Conservation (phyloP, 768 basidiomycete species). For the Hirschioporus abietinus region DNA sequence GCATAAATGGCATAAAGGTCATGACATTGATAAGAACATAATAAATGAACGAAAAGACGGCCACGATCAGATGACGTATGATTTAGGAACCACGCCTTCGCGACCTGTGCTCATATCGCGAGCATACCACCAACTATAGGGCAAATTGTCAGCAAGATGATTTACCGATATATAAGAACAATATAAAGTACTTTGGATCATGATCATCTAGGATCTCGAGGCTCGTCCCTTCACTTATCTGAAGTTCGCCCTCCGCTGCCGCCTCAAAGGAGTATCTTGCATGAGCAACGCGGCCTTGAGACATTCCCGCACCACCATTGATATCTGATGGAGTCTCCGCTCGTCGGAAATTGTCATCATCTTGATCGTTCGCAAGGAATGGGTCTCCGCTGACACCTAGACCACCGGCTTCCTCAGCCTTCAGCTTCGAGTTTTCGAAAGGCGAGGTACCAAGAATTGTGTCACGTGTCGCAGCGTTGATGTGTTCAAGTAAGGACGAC, state of each 20-base stretch:
- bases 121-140: slow-evolving; percentile 92
- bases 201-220: slow-evolving; percentile 75
- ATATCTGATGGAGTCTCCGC: slow-evolving; percentile 80
- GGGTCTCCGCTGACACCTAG: slow-evolving; percentile 42
- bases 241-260: slow-evolving; percentile 70
- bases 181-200: slow-evolving; percentile 62
- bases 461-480: slow-evolving; percentile 83
- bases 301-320: slow-evolving; percentile 51
- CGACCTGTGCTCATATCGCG: slow-evolving; percentile 72
- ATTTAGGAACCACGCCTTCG: slow-evolving; percentile 88
- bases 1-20: slow-evolving; percentile 2
- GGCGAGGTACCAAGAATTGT: slow-evolving; percentile 63
- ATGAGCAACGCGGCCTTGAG: slow-evolving; percentile 62
- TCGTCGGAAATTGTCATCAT: slow-evolving; percentile 71
- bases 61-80: slow-evolving; percentile 43
- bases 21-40: slow-evolving; percentile 22
- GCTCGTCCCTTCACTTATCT: slow-evolving; percentile 61
- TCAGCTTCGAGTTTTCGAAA: slow-evolving; percentile 57
- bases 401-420: slow-evolving; percentile 26
- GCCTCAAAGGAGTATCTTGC: slow-evolving; percentile 84
- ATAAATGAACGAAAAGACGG: slow-evolving; percentile 12
- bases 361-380: slow-evolving; percentile 47
- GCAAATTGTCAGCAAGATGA: slow-evolving; percentile 15
- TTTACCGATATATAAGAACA: slow-evolving; percentile 1
- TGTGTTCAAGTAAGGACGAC: slow-evolving; percentile 83